Conservation (phyloP, 2,329 filamentous ascomycete genomes). For the Taxawa tesnikishii region DNA sequence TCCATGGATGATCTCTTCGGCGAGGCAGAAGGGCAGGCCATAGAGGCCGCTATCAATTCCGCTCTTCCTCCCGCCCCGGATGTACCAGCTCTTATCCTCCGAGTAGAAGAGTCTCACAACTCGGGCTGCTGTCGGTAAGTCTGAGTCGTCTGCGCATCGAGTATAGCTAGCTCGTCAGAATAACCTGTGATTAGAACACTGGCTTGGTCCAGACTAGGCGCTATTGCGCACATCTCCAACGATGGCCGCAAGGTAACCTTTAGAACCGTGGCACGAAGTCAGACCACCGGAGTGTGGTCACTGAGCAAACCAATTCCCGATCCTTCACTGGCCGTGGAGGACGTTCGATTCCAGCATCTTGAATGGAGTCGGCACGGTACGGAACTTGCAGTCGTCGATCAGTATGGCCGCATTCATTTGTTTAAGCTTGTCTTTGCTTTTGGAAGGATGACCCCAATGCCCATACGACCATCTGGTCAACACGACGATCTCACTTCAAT, state of each 20-base stretch:
- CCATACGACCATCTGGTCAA: conserved; percentile 53
- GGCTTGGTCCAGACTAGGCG: conserved; percentile 79
- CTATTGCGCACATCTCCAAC: conserved; percentile 66
- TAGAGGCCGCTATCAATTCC: conserved; percentile 46
- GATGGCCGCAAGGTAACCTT: conserved; percentile 62
- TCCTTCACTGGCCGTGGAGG: conserved; percentile 48
- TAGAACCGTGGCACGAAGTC: conserved; percentile 57
- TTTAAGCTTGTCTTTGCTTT: conserved; percentile 59
- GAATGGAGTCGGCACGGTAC: conserved; percentile 67
- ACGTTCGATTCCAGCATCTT: conserved; percentile 62
- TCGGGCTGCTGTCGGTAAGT: conserved; percentile 74
- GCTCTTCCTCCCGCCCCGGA: conserved; percentile 39
- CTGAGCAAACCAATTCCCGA: conserved; percentile 60
- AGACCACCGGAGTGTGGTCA: conserved; percentile 60
- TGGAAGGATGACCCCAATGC: conserved; percentile 55
- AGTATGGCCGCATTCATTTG: conserved; percentile 64
- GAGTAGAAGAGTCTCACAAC: conserved; percentile 63
- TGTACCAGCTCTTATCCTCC: conserved; percentile 56
- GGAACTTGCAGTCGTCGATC: conserved; percentile 75
- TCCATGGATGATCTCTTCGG: conserved; percentile 64
- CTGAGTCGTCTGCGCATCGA: no score
- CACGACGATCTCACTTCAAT: conserved; percentile 64
- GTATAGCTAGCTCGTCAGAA: no score
- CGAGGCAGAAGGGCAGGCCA: conserved; percentile 39
- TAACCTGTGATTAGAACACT: conserved; percentile 46